Base-by-base conservation (phyloP, 2,329 filamentous ascomycete genomes). In the Endoconidiophora laricicola region DNA sequence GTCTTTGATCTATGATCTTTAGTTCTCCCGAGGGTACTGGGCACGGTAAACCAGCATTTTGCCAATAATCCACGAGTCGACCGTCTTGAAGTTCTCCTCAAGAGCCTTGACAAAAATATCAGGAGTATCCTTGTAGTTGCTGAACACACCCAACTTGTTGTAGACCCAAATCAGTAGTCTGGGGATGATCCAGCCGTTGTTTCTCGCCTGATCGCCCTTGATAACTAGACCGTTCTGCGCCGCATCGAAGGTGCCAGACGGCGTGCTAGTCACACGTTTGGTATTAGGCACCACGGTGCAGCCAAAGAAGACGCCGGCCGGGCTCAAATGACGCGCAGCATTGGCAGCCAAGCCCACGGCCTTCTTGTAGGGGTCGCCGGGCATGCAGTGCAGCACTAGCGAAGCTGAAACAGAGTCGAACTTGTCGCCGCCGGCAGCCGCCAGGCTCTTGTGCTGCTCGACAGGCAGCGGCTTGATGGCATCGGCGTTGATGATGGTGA, bases 41-140 rank as follows among this genome's bases (percentile, higher is more conserved):
- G 47, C 44, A 58, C 45, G 47, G 52, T 66, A 69, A n/a, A 69
- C 49, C 56, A 69, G 46, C 24, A 58, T 55, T 51, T 60, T 60
- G 0, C 67, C 67, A 10, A 67, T 59, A 14, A 67, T 50, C 56
- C 60, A 61, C 0, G 60, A 61, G 52, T 68, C 62, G 1, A 69
- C 66, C 24, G 62, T 58, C 16, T 60, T 60, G 48, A 69, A 69
- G 39, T 60, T 58, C 38, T 57, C 54, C 49, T 59, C 53, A 24
- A 70, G 56, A 9, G 58, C 64, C 14, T 55, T 52, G 44, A 62
- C 60, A 24, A 68, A 57, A 3, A 57, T 60, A 47, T 62, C 62
- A 29, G 54, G 51, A 3, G 48, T 60, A 49, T 70, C 68, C 0
- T 60, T 58, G 56, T 58, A 62, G 55, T 69, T 70, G 41, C 60